phyloP scores from a whole-genome alignment of 208 protist species.

The Trypanosoma theileri region DNA sequence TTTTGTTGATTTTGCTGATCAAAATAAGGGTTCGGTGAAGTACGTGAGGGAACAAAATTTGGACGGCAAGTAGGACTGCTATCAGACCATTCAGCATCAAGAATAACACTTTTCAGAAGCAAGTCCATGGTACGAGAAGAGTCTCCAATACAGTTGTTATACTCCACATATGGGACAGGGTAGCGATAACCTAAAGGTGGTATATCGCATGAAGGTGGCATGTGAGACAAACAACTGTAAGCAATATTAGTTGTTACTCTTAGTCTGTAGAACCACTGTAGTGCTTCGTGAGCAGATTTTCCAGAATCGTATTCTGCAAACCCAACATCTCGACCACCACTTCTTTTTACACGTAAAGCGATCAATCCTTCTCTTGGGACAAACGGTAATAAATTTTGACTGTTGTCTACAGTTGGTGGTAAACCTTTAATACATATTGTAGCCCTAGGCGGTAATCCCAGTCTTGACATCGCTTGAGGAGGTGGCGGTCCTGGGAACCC shows the following conservation, averaged over 20 bases:
- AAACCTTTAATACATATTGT: conserved; percentile 63
- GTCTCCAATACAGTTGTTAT: conserved; percentile 5
- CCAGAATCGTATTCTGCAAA: conserved; percentile 58
- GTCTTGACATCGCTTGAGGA: neutral
- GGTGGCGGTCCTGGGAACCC: neutral
- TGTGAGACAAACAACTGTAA: conserved; percentile 8
- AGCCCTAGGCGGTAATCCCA: neutral
- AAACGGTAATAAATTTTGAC: conserved; percentile 36
- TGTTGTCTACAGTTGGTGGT: conserved; percentile 41
- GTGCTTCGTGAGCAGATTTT: conserved; percentile 32
- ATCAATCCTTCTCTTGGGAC: conserved; percentile 53
- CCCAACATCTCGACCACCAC: conserved; percentile 40
- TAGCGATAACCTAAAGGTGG: conserved; percentile 7
- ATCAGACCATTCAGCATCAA: conserved; percentile 45
- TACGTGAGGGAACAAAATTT: neutral
- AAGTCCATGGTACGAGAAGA: conserved; percentile 27
- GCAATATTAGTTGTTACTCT: conserved; percentile 28
- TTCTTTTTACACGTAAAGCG: conserved; percentile 48
- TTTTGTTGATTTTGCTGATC: neutral
- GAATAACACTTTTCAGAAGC: conserved; percentile 36
- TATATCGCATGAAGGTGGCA: neutral
- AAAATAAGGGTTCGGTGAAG: neutral
- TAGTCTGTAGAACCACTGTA: conserved; percentile 52
- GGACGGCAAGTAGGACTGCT: conserved; percentile 20
- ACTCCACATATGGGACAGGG: conserved; percentile 40